phyloP scores from a whole-genome alignment of 2,329 filamentous ascomycete species.

The Ramichloridium luteum region DNA sequence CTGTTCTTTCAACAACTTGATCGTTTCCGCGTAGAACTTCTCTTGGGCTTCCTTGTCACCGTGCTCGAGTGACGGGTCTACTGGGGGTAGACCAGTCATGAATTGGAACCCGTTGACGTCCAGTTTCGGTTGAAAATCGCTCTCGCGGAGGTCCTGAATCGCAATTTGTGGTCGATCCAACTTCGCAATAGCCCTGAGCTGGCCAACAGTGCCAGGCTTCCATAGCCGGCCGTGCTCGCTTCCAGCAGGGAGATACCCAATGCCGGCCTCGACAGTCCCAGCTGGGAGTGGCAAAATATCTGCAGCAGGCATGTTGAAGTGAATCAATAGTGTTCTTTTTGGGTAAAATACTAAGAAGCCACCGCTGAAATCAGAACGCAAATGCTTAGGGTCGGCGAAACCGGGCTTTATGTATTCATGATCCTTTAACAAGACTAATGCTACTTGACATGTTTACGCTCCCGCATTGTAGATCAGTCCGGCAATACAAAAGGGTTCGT shows the following conservation, averaged over 20 bases:
- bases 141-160: not conserved
- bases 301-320: too few species aligned
- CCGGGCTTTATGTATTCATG: too few species aligned
- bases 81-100: not conserved
- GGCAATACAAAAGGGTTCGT: too few species aligned
- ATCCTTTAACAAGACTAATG: too few species aligned
- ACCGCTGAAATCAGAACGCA: too few species aligned
- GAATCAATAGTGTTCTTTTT: too few species aligned
- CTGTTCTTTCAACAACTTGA: not conserved
- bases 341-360: too few species aligned
- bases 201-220: not conserved
- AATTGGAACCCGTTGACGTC: not conserved
- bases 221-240: not conserved
- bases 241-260: not conserved
- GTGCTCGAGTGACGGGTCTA: not conserved
- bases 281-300: not conserved
- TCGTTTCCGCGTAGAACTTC: not conserved
- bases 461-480: too few species aligned
- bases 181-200: not conserved
- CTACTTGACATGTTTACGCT: too few species aligned
- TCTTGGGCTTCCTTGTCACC: not conserved
- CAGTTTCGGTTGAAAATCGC: not conserved
- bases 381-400: too few species aligned
- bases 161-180: not conserved
- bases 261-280: not conserved